Base-by-base conservation (phyloP, 2,329 filamentous ascomycete genomes). In the Diaporthe australafricana region DNA sequence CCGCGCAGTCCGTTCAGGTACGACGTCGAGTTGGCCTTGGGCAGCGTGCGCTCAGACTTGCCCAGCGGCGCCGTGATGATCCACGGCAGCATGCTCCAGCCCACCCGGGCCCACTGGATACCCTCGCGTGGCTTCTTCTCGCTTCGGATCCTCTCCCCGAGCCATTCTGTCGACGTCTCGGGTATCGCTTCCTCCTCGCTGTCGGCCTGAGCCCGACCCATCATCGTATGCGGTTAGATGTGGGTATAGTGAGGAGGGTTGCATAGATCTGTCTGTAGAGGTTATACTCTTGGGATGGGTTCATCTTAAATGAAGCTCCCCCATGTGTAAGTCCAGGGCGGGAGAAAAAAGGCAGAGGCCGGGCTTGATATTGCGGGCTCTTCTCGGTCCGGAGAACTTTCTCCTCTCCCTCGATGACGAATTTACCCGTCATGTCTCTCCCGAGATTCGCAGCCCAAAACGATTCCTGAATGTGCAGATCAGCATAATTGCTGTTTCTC, bases 1-100 rank as follows among this genome's bases (percentile, higher is more conserved):
- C 76, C 76, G 68, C 76, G 76, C 66, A 77, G 70, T 20, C 76
- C 76, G 72, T 77, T 75, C 40, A 77, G 76, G 68, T 75, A 76
- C 30, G 60, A 63, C 30, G 60, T 63, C 27, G 60, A 38, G 12
- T 27, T 63, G 11, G 22, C 60, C 60, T 48, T 42, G 17, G 60
- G 60, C 42, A 48, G 60, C 27, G 3, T 6, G 20, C 60, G 57
- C 60, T 63, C 42, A 40, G 60, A 35, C 60, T 48, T 63, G 60
- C 60, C 60, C 60, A 63, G 60, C 30, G 60, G 60, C 60, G 42
- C 42, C 20, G 60, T 16, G 42, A 63, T 48, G 42, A 63, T 14
- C 60, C 60, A 48, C 9, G 60, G 60, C 42, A 48, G 20, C 60
- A 63, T 22, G 42, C 60, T 48, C 60, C 42, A 63, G 6, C 11